These are phyloP conservation scores for Metrosideros polymorpha DNA, from an alignment of 441 rosid genomes.

Conservation along the genomic window DNA sequence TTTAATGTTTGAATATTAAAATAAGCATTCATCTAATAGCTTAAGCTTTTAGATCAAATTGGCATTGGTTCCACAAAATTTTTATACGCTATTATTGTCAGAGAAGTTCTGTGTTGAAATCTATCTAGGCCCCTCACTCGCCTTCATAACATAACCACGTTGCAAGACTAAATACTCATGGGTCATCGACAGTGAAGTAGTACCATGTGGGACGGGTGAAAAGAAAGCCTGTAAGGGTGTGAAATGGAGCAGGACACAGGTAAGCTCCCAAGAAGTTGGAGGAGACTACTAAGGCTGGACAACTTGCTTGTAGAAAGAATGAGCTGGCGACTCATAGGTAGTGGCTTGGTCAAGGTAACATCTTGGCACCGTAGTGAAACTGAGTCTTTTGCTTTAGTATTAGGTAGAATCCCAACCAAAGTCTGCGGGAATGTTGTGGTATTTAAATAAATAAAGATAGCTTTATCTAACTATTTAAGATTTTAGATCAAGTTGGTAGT, in stretches of 20 bases:
- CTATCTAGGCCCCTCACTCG: background rate
- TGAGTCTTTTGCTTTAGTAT: background rate
- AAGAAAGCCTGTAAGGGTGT: background rate
- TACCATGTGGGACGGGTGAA: background rate
- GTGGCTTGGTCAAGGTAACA: background rate
- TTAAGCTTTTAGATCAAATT: background rate
- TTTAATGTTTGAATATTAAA: background rate
- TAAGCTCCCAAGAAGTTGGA: background rate
- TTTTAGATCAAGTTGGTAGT: background rate
- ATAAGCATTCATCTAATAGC: background rate
- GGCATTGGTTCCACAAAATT: background rate
- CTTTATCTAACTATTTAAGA: background rate
- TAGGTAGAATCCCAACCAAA: background rate
- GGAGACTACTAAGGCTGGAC: background rate
- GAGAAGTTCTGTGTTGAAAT: background rate
- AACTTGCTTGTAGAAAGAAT: background rate
- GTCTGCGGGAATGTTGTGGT: background rate
- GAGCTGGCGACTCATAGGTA: background rate
- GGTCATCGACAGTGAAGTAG: background rate
- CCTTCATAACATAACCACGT: background rate
- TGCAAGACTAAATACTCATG: background rate
- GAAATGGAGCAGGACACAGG: background rate
- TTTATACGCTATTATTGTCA: background rate
- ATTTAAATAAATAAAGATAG: background rate
- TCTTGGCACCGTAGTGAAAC: background rate